Conservation (phyloP, 2,329 filamentous ascomycete species). For the Penicillium sp. region DNA sequence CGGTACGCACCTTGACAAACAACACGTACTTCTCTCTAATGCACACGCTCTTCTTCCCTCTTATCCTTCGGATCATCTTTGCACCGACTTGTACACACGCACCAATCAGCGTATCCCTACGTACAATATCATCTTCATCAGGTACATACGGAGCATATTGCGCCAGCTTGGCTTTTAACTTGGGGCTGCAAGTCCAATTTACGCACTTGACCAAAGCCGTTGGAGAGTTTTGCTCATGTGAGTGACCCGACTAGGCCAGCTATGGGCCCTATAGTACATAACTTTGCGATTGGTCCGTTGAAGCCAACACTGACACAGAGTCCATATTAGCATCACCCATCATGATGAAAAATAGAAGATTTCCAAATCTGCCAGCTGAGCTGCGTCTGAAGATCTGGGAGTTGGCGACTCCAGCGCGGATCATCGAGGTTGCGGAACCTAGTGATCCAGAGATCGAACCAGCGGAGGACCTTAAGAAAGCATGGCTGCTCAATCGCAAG, state of each 20-base stretch:
- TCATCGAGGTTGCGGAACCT: conserved; percentile 4
- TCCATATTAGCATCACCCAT: background rate
- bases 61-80: too few species aligned
- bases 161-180: too few species aligned
- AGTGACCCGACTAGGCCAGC: background rate
- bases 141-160: too few species aligned
- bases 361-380: background rate
- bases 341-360: too few species aligned
- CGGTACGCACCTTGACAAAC: too few species aligned
- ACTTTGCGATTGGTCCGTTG: background rate
- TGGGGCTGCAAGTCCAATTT: too few species aligned
- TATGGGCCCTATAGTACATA: background rate
- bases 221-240: background rate
- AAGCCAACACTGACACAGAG: background rate
- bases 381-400: conserved; percentile 2
- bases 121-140: too few species aligned
- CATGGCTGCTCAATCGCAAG: conserved; percentile 1
- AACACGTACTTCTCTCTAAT: too few species aligned
- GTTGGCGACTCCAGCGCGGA: background rate
- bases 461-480: background rate
- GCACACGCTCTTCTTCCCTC: too few species aligned
- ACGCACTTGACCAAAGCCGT: too few species aligned
- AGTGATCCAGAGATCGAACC: conserved; percentile 2
- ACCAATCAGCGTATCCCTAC: too few species aligned
- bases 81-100: too few species aligned